A percentile compares a stretch with the other conserved stretches of the same genome.
phyloP scores from a whole-genome alignment of 2,329 filamentous ascomycete species.

The Aspergillus sergii region DNA sequence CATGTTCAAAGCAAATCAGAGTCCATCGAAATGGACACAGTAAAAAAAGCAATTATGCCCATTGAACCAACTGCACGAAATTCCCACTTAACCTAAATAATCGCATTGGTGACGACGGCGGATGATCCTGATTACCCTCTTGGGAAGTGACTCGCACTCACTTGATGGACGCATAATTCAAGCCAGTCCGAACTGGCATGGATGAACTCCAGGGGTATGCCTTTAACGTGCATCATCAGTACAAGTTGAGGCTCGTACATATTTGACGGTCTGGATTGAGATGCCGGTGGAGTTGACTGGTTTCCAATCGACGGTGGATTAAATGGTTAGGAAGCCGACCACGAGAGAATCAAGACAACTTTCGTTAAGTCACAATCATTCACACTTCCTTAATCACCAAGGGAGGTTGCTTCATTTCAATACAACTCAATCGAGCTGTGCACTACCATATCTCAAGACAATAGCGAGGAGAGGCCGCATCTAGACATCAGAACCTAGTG shows the following conservation, averaged over 20 bases:
- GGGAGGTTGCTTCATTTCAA: background rate
- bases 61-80: slow-evolving; percentile 1
- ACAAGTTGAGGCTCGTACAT: slow-evolving; percentile 4
- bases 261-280: background rate
- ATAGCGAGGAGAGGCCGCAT: background rate
- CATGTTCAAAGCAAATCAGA: slow-evolving; percentile 4
- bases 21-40: background rate
- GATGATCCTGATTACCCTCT: slow-evolving; percentile 11
- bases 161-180: slow-evolving; percentile 3
- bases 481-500: background rate
- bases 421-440: background rate
- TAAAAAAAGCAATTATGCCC: background rate
- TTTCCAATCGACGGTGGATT: background rate
- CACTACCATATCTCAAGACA: background rate
- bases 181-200: slow-evolving; percentile 5
- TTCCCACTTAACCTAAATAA: slow-evolving; percentile 4
- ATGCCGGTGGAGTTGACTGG: background rate
- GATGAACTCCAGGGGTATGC: slow-evolving; percentile 1
- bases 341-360: background rate
- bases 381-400: background rate
- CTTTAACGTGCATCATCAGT: background rate
- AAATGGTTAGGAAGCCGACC: background rate
- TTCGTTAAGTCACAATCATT: background rate
- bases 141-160: slow-evolving; percentile 8
- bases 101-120: slow-evolving; percentile 12